Conservation (phyloP, 768 basidiomycete species). For the Xerocomellus amylosporus region DNA sequence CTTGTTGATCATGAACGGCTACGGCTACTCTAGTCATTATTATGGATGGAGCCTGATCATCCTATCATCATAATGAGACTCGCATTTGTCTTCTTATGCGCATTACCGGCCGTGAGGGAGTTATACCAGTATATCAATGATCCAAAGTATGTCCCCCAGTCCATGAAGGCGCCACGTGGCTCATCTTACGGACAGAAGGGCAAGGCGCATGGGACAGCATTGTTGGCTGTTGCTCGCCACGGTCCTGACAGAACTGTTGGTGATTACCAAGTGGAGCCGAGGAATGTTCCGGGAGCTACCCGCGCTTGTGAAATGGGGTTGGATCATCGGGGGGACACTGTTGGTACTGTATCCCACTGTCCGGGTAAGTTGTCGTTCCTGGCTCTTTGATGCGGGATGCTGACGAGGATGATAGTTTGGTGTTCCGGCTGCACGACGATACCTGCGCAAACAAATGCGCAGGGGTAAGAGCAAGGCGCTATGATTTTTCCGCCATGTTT, state of each 20-base stretch:
- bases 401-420: slow-evolving; percentile 52
- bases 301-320: slow-evolving; percentile 57
- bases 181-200: slow-evolving; percentile 48
- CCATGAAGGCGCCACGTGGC: not conserved
- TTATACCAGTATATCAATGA: slow-evolving; percentile 81
- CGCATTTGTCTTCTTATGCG: slow-evolving; percentile 78
- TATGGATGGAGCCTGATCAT: slow-evolving; percentile 92
- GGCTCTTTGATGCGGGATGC: not conserved
- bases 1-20: slow-evolving; percentile 37
- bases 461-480: slow-evolving; percentile 32
- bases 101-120: slow-evolving; percentile 82
- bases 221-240: slow-evolving; percentile 85
- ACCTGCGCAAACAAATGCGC: slow-evolving; percentile 39
- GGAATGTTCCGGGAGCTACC: slow-evolving; percentile 70
- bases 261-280: slow-evolving; percentile 79
- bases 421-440: slow-evolving; percentile 53
- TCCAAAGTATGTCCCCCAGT: slow-evolving; percentile 54
- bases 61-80: slow-evolving; percentile 74
- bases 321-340: slow-evolving; percentile 56
- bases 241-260: slow-evolving; percentile 76
- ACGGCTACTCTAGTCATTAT: slow-evolving; percentile 41
- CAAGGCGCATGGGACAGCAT: slow-evolving; percentile 88
- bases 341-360: slow-evolving; percentile 68
- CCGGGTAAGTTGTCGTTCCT: slow-evolving; percentile 45
- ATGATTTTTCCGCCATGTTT: slow-evolving; percentile 14